Conservation (phyloP, 1,284 basidiomycete genomes). For the Cystobasidium pallidum region DNA sequence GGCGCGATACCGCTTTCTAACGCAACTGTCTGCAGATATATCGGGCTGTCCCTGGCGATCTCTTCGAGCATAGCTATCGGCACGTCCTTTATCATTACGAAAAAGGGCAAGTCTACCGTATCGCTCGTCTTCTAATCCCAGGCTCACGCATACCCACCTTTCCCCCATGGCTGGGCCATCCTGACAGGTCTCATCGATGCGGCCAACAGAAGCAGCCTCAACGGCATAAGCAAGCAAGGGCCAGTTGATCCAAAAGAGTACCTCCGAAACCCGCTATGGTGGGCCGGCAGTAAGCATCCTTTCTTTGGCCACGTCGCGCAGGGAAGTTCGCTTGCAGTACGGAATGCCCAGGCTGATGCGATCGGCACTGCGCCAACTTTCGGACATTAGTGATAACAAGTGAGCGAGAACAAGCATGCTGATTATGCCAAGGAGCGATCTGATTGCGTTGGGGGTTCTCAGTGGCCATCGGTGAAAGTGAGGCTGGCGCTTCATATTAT, state of each 20-base stretch:
- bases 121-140: not conserved
- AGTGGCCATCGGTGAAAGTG: constrained; percentile 91
- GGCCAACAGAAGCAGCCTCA: constrained; percentile 12
- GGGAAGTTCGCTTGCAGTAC: not conserved
- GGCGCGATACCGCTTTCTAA: not conserved
- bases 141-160: constrained; percentile 2
- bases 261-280: constrained; percentile 93
- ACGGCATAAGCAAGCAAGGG: constrained; percentile 57
- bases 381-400: constrained; percentile 28
- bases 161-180: not conserved
- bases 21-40: constrained; percentile 55
- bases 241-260: constrained; percentile 82
- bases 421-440: not conserved
- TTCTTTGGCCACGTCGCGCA: not conserved
- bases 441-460: not conserved
- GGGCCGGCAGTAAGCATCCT: constrained; percentile 81
- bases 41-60: constrained; percentile 82
- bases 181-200: constrained; percentile 47
- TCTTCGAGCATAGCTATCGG: constrained; percentile 83
- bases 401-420: constrained; percentile 1
- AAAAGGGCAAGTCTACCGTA: constrained; percentile 66
- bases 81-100: constrained; percentile 92
- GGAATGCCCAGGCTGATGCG: constrained; percentile 17
- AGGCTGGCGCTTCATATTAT: not conserved
- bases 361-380: not conserved